Conservation (phyloP, 352 stramenopile species). For the Peronospora belbahrii region DNA sequence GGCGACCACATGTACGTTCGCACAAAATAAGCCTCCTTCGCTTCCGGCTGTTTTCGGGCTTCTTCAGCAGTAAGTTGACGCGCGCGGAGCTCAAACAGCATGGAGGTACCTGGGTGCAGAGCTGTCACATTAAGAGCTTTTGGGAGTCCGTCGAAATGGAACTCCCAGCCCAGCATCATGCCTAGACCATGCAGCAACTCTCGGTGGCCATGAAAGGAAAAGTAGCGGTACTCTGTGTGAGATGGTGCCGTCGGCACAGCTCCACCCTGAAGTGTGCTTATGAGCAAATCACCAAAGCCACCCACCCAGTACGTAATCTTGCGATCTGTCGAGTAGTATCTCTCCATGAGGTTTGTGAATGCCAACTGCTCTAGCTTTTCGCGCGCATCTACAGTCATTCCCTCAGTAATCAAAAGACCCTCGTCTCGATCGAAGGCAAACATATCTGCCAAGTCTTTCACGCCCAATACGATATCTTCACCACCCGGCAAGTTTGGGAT, state of each 20-base stretch:
- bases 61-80: constrained; percentile 12
- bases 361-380: constrained; percentile 54
- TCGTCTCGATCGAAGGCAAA: constrained; percentile 76
- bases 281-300: constrained; percentile 58
- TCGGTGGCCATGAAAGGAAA: constrained; percentile 75
- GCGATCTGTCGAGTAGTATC: constrained; percentile 74
- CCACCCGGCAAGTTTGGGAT: constrained; percentile 48
- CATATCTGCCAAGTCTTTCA: constrained; percentile 82
- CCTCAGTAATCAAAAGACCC: constrained; percentile 37
- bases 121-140: constrained; percentile 55
- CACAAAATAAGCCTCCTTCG: constrained; percentile 50
- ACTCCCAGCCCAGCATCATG: constrained; percentile 76
- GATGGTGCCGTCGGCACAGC: constrained; percentile 45
- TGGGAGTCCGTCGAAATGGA: constrained; percentile 61
- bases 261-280: constrained; percentile 49
- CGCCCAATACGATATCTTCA: constrained; percentile 65
- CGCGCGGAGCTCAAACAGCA: constrained; percentile 77
- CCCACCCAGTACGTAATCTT: constrained; percentile 81
- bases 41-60: constrained; percentile 10
- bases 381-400: constrained; percentile 47
- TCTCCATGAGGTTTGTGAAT: constrained; percentile 81
- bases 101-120: constrained; percentile 63
- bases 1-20: constrained; percentile 75
- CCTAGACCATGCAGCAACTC: constrained; percentile 68
- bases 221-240: constrained; percentile 55